phyloP scores from a whole-genome alignment of 1,284 basidiomycete species.

The Apiotrichum siamense region DNA sequence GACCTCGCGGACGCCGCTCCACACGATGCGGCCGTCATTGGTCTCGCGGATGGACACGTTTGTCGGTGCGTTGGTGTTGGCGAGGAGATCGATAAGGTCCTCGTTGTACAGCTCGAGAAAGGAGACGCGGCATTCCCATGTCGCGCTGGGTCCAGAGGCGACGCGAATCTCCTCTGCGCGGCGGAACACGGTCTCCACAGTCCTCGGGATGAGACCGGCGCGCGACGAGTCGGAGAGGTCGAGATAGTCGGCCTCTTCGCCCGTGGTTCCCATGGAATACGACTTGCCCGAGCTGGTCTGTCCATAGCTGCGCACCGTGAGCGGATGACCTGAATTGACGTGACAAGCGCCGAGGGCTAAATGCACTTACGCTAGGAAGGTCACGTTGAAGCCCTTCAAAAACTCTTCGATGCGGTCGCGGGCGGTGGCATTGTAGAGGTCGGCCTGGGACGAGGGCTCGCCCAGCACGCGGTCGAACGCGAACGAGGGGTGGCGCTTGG shows the following conservation, averaged over 20 bases:
- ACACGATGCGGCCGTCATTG: conserved; percentile 92
- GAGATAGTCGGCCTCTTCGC: conserved; percentile 71
- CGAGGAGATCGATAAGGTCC: conserved; percentile 83
- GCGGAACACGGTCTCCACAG: conserved; percentile 84
- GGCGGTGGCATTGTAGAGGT: conserved; percentile 76
- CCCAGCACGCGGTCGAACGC: conserved; percentile 90
- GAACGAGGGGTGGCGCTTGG: conserved; percentile 78
- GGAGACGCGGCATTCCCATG: conserved; percentile 52
- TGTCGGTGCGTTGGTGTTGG: conserved; percentile 57
- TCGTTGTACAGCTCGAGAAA: conserved; percentile 99
- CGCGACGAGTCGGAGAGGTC: conserved; percentile 42
- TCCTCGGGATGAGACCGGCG: conserved; percentile 84
- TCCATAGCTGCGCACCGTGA: conserved; percentile 56
- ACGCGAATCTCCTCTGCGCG: conserved; percentile 68
- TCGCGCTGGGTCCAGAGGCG: conserved; percentile 65
- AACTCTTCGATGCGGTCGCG: conserved; percentile 83
- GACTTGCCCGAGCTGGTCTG: conserved; percentile 97
- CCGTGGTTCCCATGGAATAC: conserved; percentile 83
- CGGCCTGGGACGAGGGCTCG: conserved; percentile 72
- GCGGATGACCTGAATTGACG: conserved; percentile 1
- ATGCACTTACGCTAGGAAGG: conserved; percentile 71
- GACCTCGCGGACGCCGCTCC: conserved; percentile 90
- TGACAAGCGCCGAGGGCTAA: no score
- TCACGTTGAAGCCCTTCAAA: conserved; percentile 93
- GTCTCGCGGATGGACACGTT: conserved; percentile 89